A percentile compares a stretch with the other conserved stretches of the same genome.
Evolutionary conservation across 352 stramenopile genomes (phyloP).

Genomic region (Globisporangium alternatum): DNA sequence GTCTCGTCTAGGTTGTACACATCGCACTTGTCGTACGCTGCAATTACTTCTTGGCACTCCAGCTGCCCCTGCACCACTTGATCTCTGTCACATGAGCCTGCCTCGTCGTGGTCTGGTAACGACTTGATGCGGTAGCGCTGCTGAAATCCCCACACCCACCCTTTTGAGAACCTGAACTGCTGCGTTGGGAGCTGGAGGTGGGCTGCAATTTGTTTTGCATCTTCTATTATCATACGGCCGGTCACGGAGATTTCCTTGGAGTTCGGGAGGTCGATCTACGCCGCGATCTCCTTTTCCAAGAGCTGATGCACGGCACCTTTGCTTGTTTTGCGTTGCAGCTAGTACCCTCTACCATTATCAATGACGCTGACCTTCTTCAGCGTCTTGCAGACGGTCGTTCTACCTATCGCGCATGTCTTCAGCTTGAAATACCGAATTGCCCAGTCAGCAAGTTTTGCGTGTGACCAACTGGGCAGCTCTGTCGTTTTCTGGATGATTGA

Average conservation of each 20-base stretch:
- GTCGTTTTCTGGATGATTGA: too few species aligned
- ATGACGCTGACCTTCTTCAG: too few species aligned
- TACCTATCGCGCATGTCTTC: too few species aligned
- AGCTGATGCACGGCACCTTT: neutral
- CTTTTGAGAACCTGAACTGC: neutral
- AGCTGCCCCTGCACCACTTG: neutral
- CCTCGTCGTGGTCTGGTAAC: neutral
- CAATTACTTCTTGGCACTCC: neutral
- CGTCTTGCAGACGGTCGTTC: too few species aligned
- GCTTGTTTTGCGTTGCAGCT: too few species aligned
- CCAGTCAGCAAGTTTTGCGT: too few species aligned
- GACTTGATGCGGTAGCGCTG: neutral
- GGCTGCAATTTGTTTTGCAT: neutral
- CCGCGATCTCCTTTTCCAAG: neutral
- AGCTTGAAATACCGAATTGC: too few species aligned
- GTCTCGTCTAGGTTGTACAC: slow-evolving; percentile 6
- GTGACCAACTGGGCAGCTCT: too few species aligned
- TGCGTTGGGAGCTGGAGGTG: neutral
- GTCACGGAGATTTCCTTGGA: neutral
- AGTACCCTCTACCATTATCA: too few species aligned
- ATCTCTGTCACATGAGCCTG: neutral
- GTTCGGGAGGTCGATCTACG: neutral
- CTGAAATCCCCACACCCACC: neutral
- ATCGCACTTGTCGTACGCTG: neutral
- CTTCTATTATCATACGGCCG: neutral